Evolutionary conservation across 495 filamentous ascomycete species (phyloP), one percentile per base, ranked within the genome.

Genomic region (Penicillium steckii): DNA sequence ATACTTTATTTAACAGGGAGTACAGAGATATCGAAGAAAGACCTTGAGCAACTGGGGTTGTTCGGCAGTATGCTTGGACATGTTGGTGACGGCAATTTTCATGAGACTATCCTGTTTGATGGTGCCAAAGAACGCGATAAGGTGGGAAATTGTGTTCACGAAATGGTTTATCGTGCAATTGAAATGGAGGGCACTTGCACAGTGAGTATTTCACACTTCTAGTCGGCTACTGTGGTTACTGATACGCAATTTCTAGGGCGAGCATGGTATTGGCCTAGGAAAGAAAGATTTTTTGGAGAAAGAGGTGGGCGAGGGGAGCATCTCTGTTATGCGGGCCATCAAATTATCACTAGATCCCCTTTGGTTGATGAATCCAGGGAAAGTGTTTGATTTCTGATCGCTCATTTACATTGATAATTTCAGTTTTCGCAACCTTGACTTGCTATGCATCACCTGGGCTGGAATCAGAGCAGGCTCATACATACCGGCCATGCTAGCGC

Each of bases 81-180:
- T 56, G 80, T 94, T 43, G 89, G 89, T 0, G 88, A 94, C 62
- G 89, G 91, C 5, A 96, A 96, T 64, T 95, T 95, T 66, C 91
- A 96, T 64, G 85, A 88, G 64, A 85, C 81, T 59, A 88, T 96
- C 58, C 82, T 95, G 64, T 96, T 61, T 24, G 80, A 88, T 21
- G 79, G 73, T 6, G 83, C 91, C 57, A 70, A 74, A 10, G 79
- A 81, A 17, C 82, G 81, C 43, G 40, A 50, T 12, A 43, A 41
- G 0, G 88, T 93, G 1, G 82, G 90, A 61, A 76, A 70, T n/a
- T 88, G 86, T 48, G 89, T 95, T 18, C 77, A 87, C 54, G 83
- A 85, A 48, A 94, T 96, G 90, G 86, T 94, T 13, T 77, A 85
- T 53, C 72, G 87, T 12, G 91, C 90, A 3, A 55, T 96, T 17